Evolutionary conservation across 768 basidiomycete species (phyloP), one percentile per base, ranked within the genome.

Genomic region (Myochromella boudieri): DNA sequence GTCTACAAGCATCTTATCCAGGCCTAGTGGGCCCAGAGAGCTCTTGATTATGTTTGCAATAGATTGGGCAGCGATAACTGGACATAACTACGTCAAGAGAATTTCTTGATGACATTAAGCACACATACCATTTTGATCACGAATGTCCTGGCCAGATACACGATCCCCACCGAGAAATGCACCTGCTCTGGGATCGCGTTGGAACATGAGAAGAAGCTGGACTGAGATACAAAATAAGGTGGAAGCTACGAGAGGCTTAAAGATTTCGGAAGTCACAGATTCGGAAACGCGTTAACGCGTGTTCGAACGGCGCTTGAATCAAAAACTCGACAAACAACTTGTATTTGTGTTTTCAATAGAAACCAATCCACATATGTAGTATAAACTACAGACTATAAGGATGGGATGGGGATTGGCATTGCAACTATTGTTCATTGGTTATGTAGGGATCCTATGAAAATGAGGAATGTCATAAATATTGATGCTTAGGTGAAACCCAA

Each of bases 11-110:
- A 97, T 93, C 70, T 95, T 94, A 63, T 95, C 94, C 7, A 94
- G 82, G 28, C 95, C 95, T 44, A 97, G 76, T 7, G 97, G 97
- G 4, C 97, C 97, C 45, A 99, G 63, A 21, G 92, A 95, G 59
- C 90, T 95, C 78, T 95, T 97, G 31, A 99, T 84, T 58, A 98
- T 87, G 68, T 99, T 99, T 49, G 97, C 93, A 61, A 99, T 97
- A 5, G 95, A 86, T 62, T 91, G 86, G 37, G 95, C 95, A 36
- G 95, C 97, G 60, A 92, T 81, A 58, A 98, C 95, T 97, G 67
- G 50, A 55, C 33, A 58, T 18, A 18, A 7, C 6, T 52, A 21
- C 42, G 31, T 49, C 39, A 50, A 39, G 46, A 33, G 7, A 18
- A 32, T 29, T 28, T 25, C 24, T 21, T 21, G 37, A 5, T 36